phyloP scores from a whole-genome alignment of 805 yeast species.

The Candida maltosa region DNA sequence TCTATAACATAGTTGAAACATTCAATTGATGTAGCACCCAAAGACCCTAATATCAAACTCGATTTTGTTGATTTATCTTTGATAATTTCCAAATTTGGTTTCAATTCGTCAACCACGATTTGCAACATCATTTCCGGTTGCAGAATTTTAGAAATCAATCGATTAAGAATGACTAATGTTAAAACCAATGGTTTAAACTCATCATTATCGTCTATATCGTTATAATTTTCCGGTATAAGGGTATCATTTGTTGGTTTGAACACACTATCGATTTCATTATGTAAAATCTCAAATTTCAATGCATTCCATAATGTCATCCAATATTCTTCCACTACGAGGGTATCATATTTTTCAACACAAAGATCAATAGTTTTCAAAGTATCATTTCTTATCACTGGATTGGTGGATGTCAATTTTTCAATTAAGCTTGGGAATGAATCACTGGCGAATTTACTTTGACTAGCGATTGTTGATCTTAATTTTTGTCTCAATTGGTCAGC shows the following conservation, averaged over 20 bases:
- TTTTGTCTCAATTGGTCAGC: slow-evolving; percentile 64
- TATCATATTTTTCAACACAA: slow-evolving; percentile 53
- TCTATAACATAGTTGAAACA: slow-evolving; percentile 48
- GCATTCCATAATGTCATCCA: slow-evolving; percentile 87
- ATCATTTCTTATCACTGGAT: slow-evolving; percentile 71
- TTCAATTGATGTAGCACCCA: slow-evolving; percentile 45
- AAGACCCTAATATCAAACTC: slow-evolving; percentile 52
- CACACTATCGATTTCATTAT: slow-evolving; percentile 46
- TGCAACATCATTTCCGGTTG: slow-evolving; percentile 34
- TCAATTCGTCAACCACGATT: slow-evolving; percentile 44
- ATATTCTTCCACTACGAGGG: slow-evolving; percentile 46
- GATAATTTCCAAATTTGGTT: slow-evolving; percentile 46
- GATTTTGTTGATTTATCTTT: slow-evolving; percentile 62
- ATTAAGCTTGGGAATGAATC: slow-evolving; percentile 76
- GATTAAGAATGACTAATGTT: slow-evolving; percentile 34
- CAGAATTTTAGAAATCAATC: slow-evolving; percentile 39
- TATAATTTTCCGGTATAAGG: slow-evolving; percentile 25
- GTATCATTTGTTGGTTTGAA: slow-evolving; percentile 22
- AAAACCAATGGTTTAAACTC: slow-evolving; percentile 33
- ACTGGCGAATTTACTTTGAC: slow-evolving; percentile 60
- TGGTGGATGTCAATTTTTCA: slow-evolving; percentile 76
- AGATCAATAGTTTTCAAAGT: slow-evolving; percentile 58
- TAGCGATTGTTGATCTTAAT: slow-evolving; percentile 59
- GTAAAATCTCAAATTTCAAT: slow-evolving; percentile 82
- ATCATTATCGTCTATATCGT: slow-evolving; percentile 28